Evolutionary conservation across 208 protist genomes (phyloP).

Genomic region (Leishmania lainsoni): DNA sequence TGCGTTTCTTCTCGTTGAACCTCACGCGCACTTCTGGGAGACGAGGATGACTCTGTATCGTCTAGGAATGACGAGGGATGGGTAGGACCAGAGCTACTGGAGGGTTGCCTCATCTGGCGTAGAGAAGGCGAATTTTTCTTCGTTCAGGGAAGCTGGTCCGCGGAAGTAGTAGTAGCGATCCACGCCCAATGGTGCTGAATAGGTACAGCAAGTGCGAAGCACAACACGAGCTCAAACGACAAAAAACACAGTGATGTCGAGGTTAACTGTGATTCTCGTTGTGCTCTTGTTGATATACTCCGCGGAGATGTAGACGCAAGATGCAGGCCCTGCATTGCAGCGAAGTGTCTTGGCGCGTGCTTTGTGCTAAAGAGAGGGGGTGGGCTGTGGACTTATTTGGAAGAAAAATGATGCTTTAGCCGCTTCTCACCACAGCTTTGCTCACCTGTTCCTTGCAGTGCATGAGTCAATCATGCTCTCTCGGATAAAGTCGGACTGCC

Average conservation of each 20-base stretch:
- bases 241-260: not conserved
- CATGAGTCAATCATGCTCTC: not conserved
- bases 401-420: not conserved
- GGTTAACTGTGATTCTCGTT: not conserved
- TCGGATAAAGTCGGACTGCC: not conserved
- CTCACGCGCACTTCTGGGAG: not conserved
- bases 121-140: not conserved
- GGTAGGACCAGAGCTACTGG: not conserved
- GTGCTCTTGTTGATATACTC: not conserved
- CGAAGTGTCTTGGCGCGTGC: not conserved
- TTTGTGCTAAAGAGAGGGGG: not conserved
- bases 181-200: not conserved
- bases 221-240: not conserved
- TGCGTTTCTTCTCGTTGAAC: not conserved
- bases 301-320: not conserved
- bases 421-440: not conserved
- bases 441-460: not conserved
- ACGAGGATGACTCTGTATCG: not conserved
- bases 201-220: not conserved
- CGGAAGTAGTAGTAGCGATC: conserved; percentile 3
- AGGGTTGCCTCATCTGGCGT: not conserved
- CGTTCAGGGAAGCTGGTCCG: not conserved
- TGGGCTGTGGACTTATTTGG: not conserved
- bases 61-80: not conserved
- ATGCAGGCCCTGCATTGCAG: not conserved